Conservation (phyloP, 2,329 filamentous ascomycete species). For the Juglanconis sp. region DNA sequence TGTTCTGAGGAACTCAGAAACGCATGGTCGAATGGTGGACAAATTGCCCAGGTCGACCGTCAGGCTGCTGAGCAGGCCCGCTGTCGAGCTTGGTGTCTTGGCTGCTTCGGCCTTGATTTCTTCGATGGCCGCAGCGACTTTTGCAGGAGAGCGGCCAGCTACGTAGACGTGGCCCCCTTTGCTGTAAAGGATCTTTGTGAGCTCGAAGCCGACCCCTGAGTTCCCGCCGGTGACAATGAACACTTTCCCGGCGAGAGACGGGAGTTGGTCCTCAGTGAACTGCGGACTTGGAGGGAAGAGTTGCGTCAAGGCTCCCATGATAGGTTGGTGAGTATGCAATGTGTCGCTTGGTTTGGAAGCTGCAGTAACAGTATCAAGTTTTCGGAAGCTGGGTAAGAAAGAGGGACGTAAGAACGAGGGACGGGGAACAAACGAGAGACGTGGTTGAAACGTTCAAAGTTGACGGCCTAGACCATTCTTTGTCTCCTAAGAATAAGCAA, state of each 20-base stretch:
- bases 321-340: no score
- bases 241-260: neutral
- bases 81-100: slow-evolving; percentile 29
- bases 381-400: no score
- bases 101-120: slow-evolving; percentile 20
- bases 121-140: slow-evolving; percentile 5
- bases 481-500: no score
- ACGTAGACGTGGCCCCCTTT: slow-evolving; percentile 47
- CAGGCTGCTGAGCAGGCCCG: slow-evolving; percentile 28
- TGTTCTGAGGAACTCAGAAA: no score
- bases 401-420: no score
- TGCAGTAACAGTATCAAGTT: no score
- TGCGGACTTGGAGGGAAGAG: slow-evolving; percentile 2
- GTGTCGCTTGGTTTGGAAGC: no score
- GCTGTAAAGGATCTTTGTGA: slow-evolving; percentile 45
- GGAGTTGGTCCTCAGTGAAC: slow-evolving; percentile 5
- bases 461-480: no score
- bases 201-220: slow-evolving; percentile 38
- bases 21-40: no score
- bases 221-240: slow-evolving; percentile 39
- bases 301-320: neutral
- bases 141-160: slow-evolving; percentile 33
- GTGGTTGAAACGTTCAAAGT: no score
- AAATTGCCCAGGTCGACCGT: slow-evolving; percentile 30
- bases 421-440: no score